phyloP scores from a whole-genome alignment of 352 stramenopile species.

The Blastocystis sp. region DNA sequence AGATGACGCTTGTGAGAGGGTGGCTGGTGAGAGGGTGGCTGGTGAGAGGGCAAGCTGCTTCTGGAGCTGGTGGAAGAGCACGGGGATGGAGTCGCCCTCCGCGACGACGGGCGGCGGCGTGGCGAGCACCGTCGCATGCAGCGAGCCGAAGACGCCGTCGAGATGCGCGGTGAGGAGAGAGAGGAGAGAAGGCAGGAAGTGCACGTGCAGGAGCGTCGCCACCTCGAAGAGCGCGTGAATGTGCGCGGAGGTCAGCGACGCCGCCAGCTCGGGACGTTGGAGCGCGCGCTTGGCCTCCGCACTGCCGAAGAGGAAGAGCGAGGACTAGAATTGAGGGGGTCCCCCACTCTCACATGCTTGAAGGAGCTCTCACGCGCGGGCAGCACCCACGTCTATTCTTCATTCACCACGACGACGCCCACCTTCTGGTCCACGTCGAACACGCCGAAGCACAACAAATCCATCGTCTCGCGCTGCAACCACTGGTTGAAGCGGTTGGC shows the following conservation, averaged over 20 bases:
- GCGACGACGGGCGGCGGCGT: not conserved
- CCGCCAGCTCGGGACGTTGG: not conserved
- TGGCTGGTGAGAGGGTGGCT: too few relatives aligned
- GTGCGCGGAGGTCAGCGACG: not conserved
- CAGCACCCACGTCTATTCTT: not conserved
- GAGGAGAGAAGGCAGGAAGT: constrained; percentile 11
- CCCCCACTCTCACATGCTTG: not conserved
- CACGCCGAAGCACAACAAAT: not conserved
- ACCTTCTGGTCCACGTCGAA: not conserved
- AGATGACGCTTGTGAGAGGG: too few relatives aligned
- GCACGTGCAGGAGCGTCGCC: not conserved
- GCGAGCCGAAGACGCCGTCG: not conserved
- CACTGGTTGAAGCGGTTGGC: not conserved
- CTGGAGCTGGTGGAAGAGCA: constrained; percentile 2
- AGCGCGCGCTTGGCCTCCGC: not conserved
- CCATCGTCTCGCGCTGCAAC: not conserved
- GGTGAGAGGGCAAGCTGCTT: not conserved
- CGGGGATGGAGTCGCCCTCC: not conserved
- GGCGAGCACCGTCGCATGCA: not conserved
- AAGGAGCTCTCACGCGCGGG: not conserved
- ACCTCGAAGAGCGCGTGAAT: not conserved
- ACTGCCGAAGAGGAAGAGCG: constrained; percentile 5
- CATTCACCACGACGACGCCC: not conserved
- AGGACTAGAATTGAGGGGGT: not conserved
- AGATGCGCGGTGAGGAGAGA: not conserved